Percentiles rank a stretch among this genome's conserved stretches.
Conservation (phyloP, 257 asterid genomes). For the Nicotiana tomentosiformis region DNA sequence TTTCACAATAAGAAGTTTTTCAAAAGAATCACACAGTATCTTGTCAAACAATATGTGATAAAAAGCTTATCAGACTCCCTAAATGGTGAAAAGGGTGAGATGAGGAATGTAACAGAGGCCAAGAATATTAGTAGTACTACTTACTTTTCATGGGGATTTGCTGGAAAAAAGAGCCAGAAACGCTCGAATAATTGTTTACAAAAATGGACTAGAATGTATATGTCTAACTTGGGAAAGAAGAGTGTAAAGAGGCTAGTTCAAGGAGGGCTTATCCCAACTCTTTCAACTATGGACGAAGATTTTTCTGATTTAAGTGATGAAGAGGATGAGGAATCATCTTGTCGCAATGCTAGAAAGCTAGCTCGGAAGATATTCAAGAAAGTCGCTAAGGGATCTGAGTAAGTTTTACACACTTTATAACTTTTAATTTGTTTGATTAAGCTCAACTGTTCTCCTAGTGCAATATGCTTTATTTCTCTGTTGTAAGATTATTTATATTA, state of each 20-base stretch:
- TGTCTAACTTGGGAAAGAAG: slow-evolving; percentile 30
- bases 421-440: neutral
- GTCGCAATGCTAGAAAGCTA: slow-evolving; percentile 56
- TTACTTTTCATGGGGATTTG: neutral
- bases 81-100: slow-evolving; percentile 56
- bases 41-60: slow-evolving; percentile 69
- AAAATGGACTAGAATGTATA: neutral
- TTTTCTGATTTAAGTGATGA: slow-evolving; percentile 38
- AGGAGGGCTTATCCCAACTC: slow-evolving; percentile 52
- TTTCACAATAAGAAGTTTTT: slow-evolving; percentile 76
- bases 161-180: neutral
- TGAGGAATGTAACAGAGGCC: slow-evolving; percentile 27
- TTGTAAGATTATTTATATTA: too few relatives aligned
- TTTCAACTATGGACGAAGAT: slow-evolving; percentile 69
- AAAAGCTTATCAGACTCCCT: slow-evolving; percentile 64
- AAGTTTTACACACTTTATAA: slow-evolving; percentile 3
- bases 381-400: slow-evolving; percentile 74
- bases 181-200: neutral
- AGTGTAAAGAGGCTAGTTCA: slow-evolving; percentile 40
- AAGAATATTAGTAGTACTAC: neutral
- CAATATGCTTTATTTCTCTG: neutral
- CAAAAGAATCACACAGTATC: slow-evolving; percentile 62
- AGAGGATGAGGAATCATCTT: slow-evolving; percentile 43
- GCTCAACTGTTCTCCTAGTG: neutral
- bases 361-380: slow-evolving; percentile 75